A percentile compares a stretch with the other conserved stretches of the same genome.
Evolutionary conservation across 1,139 yeast species (phyloP).

Genomic region (Sugiyamaella pinicola): DNA sequence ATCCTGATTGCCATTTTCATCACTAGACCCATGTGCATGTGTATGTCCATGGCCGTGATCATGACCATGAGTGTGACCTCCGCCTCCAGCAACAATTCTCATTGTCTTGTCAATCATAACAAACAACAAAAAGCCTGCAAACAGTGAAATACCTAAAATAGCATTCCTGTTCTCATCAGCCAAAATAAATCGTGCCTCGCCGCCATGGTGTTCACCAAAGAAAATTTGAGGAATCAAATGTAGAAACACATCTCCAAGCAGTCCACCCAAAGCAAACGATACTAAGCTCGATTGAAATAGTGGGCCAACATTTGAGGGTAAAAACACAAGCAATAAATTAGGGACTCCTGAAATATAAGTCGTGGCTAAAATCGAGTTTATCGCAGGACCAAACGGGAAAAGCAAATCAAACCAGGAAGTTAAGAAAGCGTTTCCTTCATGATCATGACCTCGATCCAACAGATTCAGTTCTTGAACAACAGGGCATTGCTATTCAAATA

Average conservation of each 20-base stretch:
- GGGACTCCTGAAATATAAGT: slow-evolving; percentile 65
- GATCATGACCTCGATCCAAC: slow-evolving; percentile 26
- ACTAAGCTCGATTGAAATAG: slow-evolving; percentile 53
- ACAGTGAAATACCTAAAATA: slow-evolving; percentile 54
- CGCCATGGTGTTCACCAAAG: slow-evolving; percentile 49
- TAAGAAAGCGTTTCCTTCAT: background rate
- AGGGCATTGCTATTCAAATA: slow-evolving; percentile 41
- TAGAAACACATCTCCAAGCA: slow-evolving; percentile 67
- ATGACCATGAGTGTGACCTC: slow-evolving; percentile 37
- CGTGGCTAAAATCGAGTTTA: slow-evolving; percentile 63
- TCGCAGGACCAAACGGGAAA: slow-evolving; percentile 58
- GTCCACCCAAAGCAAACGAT: slow-evolving; percentile 70
- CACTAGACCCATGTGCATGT: no score
- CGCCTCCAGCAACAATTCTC: slow-evolving; percentile 51
- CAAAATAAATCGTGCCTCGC: slow-evolving; percentile 46
- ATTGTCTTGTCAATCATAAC: slow-evolving; percentile 58
- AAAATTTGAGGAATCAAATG: slow-evolving; percentile 67
- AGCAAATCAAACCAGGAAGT: slow-evolving; percentile 29
- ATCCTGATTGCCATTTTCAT: no score
- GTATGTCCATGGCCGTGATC: slow-evolving; percentile 45
- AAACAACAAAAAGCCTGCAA: slow-evolving; percentile 59
- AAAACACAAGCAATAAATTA: slow-evolving; percentile 50
- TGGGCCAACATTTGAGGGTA: slow-evolving; percentile 55
- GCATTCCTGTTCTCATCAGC: slow-evolving; percentile 54
- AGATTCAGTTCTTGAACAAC: slow-evolving; percentile 45